Percentiles rank a stretch among this genome's conserved stretches.
These are phyloP conservation scores for Globisporangium heterothallicum DNA, from an alignment of 352 stramenopile genomes.

Conservation along the genomic window DNA sequence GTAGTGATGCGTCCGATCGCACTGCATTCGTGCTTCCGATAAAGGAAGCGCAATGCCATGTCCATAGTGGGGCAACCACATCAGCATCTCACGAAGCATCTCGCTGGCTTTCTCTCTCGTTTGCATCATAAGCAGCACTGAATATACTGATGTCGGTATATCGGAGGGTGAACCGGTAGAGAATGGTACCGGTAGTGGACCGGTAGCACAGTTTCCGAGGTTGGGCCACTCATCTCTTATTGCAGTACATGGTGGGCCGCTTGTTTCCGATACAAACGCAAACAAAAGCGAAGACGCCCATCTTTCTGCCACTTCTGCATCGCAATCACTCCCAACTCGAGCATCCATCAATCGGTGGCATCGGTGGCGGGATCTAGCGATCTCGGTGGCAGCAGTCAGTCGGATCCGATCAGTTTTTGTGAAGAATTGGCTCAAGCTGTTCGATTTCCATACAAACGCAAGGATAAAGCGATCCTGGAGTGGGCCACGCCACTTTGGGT, in stretches of 20 bases:
- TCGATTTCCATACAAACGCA: not conserved
- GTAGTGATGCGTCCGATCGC: too few species aligned
- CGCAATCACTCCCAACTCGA: not conserved
- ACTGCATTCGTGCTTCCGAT: too few species aligned
- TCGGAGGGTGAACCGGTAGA: not conserved
- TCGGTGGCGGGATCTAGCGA: not conserved
- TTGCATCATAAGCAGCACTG: too few species aligned
- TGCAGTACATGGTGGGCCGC: not conserved
- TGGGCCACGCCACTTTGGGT: slow-evolving; percentile 6
- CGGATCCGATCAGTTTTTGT: too few species aligned
- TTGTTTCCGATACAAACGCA: not conserved
- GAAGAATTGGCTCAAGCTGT: too few species aligned
- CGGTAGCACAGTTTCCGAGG: not conserved
- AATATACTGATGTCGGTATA: not conserved
- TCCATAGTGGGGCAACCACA: too few species aligned
- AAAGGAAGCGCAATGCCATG: too few species aligned
- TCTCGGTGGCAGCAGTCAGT: not conserved
- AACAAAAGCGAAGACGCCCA: not conserved
- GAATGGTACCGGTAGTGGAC: not conserved
- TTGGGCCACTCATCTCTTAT: not conserved
- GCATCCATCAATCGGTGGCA: not conserved
- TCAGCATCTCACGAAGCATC: too few species aligned
- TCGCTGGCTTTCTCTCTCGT: too few species aligned
- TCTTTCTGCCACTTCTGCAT: too few species aligned
- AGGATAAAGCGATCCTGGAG: not conserved